Evolutionary conservation across 352 stramenopile genomes (phyloP), one percentile per base, ranked within the genome.

Genomic region (Phytophthora boehmeriae): DNA sequence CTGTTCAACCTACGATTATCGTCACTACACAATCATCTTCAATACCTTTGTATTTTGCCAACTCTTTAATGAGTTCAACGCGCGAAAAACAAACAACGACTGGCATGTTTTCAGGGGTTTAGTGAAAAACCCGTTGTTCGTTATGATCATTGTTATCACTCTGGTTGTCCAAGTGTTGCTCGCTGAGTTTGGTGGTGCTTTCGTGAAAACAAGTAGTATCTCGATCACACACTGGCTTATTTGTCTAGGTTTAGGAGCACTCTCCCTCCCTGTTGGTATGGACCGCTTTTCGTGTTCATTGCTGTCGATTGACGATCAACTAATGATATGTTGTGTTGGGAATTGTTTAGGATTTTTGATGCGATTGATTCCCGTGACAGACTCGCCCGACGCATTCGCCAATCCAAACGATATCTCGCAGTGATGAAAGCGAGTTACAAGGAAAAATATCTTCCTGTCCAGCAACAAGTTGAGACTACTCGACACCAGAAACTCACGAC

Each of bases 41-140:
- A 99, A 99, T 73, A 93, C 95, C 19, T 99, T 99, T 70, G 97
- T 99, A 6, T 98, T 99, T 60, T 89, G 86, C 25, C 95, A 99
- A 76, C 72, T 99, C 25, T 99, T 94, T 58, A 94, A 94, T 63
- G 86, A 94, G 53, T 90, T 94, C 66, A 94, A 94, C 39, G 76
- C 83, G 22, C 81, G 83, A 11, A 75, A 68, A 28, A 98, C 98
- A 56, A 94, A 97, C 71, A 97, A 98, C 67, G 85, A 98, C 58
- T 98, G 95, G 86, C 97, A 95, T 38, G 88, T 99, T 17, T 98
- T 99, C 73, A 75, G 65, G 4, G 95, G 95, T 34, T 80, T 99
- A 11, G 42, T 88, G 22, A 77, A 73, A 8, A 99, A 99, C 75
- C 64, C 68, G 4, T 80, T 99, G 3, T 99, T 99, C 74, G 76